These are phyloP conservation scores for Boletus tylopilopsis DNA, from an alignment of 768 basidiomycete species.

Conservation along the genomic window DNA sequence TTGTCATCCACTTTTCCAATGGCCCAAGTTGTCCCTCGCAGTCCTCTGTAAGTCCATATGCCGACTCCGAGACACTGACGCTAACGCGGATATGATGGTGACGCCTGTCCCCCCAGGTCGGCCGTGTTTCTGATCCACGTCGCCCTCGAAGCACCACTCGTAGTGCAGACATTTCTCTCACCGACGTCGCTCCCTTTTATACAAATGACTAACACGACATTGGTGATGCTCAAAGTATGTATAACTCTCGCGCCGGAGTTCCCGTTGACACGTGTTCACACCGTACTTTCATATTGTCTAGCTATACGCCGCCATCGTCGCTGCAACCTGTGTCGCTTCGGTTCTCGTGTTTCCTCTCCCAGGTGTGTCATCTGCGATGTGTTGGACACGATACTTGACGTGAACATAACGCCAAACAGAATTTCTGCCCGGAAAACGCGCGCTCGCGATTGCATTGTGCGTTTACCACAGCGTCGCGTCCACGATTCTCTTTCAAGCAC, in stretches of 20 bases:
- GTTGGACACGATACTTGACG: background rate
- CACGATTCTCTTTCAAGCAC: slow-evolving; percentile 70
- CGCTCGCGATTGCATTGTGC: slow-evolving; percentile 70
- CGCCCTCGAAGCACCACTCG: slow-evolving; percentile 74
- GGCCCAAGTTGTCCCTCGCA: slow-evolving; percentile 27
- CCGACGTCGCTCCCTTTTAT: slow-evolving; percentile 66
- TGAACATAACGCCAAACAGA: slow-evolving; percentile 41
- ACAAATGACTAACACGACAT: slow-evolving; percentile 77
- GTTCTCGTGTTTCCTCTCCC: slow-evolving; percentile 70
- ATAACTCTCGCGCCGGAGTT: background rate
- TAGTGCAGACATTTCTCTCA: slow-evolving; percentile 69
- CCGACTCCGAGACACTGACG: background rate
- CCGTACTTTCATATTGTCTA: slow-evolving; percentile 23
- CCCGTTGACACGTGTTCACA: background rate
- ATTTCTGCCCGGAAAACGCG: slow-evolving; percentile 82
- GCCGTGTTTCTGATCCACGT: slow-evolving; percentile 75
- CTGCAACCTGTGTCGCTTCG: slow-evolving; percentile 57
- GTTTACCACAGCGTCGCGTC: slow-evolving; percentile 73
- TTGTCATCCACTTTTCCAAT: slow-evolving; percentile 1
- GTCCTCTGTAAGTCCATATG: slow-evolving; percentile 37
- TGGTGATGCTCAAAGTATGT: slow-evolving; percentile 68
- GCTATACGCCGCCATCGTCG: slow-evolving; percentile 65
- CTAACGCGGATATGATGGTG: background rate
- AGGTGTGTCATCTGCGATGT: slow-evolving; percentile 42
- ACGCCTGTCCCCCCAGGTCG: slow-evolving; percentile 38